phyloP scores from a whole-genome alignment of 768 basidiomycete genomes.

The Cytidiella melzeri region DNA sequence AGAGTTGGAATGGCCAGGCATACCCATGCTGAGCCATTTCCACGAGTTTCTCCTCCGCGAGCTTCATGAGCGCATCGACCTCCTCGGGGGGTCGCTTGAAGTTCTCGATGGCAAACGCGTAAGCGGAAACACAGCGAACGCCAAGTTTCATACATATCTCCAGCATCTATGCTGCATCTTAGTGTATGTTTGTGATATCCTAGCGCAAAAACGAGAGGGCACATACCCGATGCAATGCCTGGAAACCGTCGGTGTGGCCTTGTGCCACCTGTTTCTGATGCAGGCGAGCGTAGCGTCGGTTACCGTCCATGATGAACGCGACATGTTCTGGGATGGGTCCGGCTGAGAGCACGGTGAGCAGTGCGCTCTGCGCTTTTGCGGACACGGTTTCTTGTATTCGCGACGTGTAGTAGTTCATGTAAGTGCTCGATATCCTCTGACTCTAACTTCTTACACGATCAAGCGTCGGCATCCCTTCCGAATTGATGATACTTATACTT shows the following conservation, averaged over 20 bases:
- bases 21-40: conserved; percentile 83
- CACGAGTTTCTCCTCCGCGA: conserved; percentile 71
- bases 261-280: conserved; percentile 58
- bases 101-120: conserved; percentile 98
- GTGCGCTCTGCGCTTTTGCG: conserved; percentile 32
- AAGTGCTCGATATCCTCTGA: too few relatives aligned
- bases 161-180: conserved; percentile 49
- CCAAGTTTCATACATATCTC: conserved; percentile 80
- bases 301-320: conserved; percentile 97
- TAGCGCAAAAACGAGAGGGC: neutral
- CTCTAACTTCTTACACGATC: too few relatives aligned
- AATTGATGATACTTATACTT: too few relatives aligned
- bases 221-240: conserved; percentile 71
- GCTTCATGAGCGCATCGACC: conserved; percentile 80
- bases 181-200: neutral
- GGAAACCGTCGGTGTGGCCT: conserved; percentile 84
- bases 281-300: conserved; percentile 80
- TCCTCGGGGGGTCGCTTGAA: conserved; percentile 85
- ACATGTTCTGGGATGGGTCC: conserved; percentile 89
- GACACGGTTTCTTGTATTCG: conserved; percentile 16
- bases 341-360: conserved; percentile 64
- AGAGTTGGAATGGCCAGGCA: too few relatives aligned
- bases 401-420: conserved; percentile 1
- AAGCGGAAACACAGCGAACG: conserved; percentile 84
- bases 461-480: too few relatives aligned